Percentiles rank a stretch among this genome's conserved stretches.
These are phyloP conservation scores for Dendrothele bispora DNA, from an alignment of 768 basidiomycete species.

Conservation along the genomic window DNA sequence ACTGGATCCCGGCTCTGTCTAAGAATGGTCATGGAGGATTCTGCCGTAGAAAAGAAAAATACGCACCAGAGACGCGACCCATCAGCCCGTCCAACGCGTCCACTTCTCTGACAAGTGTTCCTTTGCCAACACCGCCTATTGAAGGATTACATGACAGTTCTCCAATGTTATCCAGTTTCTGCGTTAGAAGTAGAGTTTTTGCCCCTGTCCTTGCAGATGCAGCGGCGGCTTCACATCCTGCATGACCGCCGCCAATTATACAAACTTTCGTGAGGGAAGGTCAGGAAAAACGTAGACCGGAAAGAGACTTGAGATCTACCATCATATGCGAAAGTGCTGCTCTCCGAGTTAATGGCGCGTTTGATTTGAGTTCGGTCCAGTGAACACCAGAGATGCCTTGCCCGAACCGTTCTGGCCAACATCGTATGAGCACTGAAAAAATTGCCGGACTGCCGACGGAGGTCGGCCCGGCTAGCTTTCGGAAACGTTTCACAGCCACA, in stretches of 20 bases:
- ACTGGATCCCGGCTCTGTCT: slow-evolving; percentile 91
- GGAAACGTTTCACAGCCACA: too few species aligned
- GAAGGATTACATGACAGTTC: slow-evolving; percentile 89
- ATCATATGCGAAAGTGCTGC: too few species aligned
- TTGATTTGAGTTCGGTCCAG: too few species aligned
- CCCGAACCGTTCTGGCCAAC: too few species aligned
- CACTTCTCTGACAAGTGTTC: slow-evolving; percentile 86
- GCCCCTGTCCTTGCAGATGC: slow-evolving; percentile 85
- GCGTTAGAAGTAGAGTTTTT: slow-evolving; percentile 77
- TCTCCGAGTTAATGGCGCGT: too few species aligned
- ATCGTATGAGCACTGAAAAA: neutral
- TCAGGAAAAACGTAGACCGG: neutral
- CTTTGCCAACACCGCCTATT: slow-evolving; percentile 91
- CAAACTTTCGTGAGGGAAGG: slow-evolving; percentile 49
- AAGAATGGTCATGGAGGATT: neutral
- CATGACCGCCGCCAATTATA: slow-evolving; percentile 90
- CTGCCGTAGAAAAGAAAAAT: neutral
- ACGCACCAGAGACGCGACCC: slow-evolving; percentile 76
- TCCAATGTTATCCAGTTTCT: slow-evolving; percentile 78
- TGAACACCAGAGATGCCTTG: too few species aligned
- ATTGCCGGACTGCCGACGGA: too few species aligned
- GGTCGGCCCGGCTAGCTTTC: too few species aligned
- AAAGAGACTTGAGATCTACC: slow-evolving; percentile 7
- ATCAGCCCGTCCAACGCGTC: slow-evolving; percentile 90
- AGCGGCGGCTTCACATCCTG: slow-evolving; percentile 92